Evolutionary conservation across 2,329 filamentous ascomycete genomes (phyloP), one percentile per base, ranked within the genome.

Genomic region (Tolypocladium pustulatum): DNA sequence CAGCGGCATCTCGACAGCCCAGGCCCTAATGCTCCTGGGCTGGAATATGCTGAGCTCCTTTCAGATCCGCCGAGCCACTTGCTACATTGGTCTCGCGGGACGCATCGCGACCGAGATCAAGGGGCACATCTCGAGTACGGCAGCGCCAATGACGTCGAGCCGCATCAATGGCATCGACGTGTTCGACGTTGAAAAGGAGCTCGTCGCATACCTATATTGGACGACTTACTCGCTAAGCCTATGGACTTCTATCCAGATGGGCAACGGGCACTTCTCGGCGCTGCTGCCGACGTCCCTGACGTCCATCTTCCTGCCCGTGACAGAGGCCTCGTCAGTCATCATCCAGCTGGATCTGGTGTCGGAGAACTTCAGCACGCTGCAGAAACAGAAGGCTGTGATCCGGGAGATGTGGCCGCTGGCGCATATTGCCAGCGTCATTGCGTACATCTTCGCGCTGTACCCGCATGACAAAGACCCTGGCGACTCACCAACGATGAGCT

Each of bases 121-220:
- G 60, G 67, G 72, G 36, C 66, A 65, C 46, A 66, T 72, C 34
- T 61, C 65, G 1, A 65, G 62, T n/a, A 64, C 64, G 10, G 59
- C 61, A 22, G 67, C 64, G 3, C 65, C 68, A 5, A 63, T 67
- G 32, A 65, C 64, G 13, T 69, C 69, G 1, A 73, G 71, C 41
- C 69, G 71, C 37, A 74, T 76, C 61, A 76, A 76, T 30, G 74
- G 73, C 12, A 68, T 76, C 52, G 72, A 75, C 43, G 69, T 76
- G 3, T 69, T 68, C 53, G 69, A 72, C 52, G 71, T 76, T 9
- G 74, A 76, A 59, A 71, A 70, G 58, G 74, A 76, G 60, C 57
- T 76, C 20, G 65, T 72, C 4, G 66, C 70, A 30, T 73, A 73
- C 61, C 63, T 76, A 7, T 73, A 73, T 65, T 76, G 74, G 73